Percentiles rank a stretch among this genome's conserved stretches.
Evolutionary conservation across 139 green algal species (phyloP).

Genomic region (Spirogloea muscicola): DNA sequence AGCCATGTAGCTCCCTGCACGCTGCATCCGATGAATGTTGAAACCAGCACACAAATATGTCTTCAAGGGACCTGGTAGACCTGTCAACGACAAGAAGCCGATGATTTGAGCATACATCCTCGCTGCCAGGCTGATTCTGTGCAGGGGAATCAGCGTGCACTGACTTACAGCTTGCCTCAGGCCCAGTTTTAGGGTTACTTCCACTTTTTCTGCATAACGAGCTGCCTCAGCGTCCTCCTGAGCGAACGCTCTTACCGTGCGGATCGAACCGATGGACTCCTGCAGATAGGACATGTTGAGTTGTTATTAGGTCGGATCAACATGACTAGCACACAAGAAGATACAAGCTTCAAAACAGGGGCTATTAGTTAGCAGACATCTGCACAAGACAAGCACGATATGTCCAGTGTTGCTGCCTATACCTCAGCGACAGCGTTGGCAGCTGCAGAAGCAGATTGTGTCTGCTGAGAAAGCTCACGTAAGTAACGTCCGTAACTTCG

Average conservation of each 20-base stretch:
- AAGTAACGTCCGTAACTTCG: slow-evolving; percentile 36
- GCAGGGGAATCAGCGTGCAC: background rate
- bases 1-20: background rate
- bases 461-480: slow-evolving; percentile 27
- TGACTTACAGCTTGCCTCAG: slow-evolving; percentile 14
- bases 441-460: slow-evolving; percentile 31
- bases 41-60: no score
- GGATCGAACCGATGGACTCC: slow-evolving; percentile 30
- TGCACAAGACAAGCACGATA: no score
- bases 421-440: slow-evolving; percentile 33
- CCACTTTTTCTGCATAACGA: slow-evolving; percentile 23
- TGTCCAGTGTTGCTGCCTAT: no score
- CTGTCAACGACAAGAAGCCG: no score
- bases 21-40: slow-evolving; percentile 2
- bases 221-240: slow-evolving; percentile 23
- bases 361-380: no score
- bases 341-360: no score
- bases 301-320: no score
- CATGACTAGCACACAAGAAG: no score
- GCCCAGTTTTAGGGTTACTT: slow-evolving; percentile 23
- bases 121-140: no score
- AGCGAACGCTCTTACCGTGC: slow-evolving; percentile 30
- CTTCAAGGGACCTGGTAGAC: no score
- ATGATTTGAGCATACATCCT: no score
- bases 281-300: no score